Evolutionary conservation across 345 rosid genomes (phyloP).

Genomic region (Aurinia saxatilis): DNA sequence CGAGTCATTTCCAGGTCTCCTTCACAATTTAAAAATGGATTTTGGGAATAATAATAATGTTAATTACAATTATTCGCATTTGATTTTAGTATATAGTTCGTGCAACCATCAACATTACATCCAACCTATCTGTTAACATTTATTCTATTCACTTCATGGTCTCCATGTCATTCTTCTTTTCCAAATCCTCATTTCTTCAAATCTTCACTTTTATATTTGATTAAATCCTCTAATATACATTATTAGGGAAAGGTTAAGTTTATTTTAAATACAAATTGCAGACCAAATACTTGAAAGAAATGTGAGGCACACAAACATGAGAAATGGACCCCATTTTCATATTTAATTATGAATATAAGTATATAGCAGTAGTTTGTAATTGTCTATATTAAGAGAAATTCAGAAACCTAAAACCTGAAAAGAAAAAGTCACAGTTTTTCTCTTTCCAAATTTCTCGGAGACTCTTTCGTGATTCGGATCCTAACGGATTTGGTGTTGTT

Average conservation of each 20-base stretch:
- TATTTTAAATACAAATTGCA: not conserved
- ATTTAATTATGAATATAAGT: not conserved
- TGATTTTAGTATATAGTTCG: conserved; percentile 10
- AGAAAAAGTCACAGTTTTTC: conserved; percentile 13
- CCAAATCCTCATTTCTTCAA: not conserved
- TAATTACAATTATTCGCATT: conserved; percentile 9
- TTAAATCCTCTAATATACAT: conserved; percentile 1
- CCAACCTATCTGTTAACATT: not conserved
- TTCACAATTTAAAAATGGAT: not conserved
- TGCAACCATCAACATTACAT: conserved; percentile 29
- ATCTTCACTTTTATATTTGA: not conserved
- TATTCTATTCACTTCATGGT: conserved; percentile 24
- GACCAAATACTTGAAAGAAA: conserved; percentile 7
- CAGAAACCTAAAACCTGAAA: conserved; percentile 24
- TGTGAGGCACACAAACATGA: conserved; percentile 32
- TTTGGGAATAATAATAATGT: not conserved
- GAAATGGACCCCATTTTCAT: conserved; percentile 17
- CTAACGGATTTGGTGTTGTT: conserved; percentile 10
- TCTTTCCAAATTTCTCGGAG: conserved; percentile 10
- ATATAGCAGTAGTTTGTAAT: conserved; percentile 9
- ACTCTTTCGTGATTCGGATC: no score
- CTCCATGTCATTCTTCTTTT: conserved; percentile 21
- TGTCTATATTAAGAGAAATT: conserved; percentile 28
- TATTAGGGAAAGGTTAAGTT: not conserved
- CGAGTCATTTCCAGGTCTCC: conserved; percentile 2